A percentile compares a stretch with the other conserved stretches of the same genome.
These are phyloP conservation scores for Hanseniaspora meyeri DNA, from an alignment of 805 yeast genomes.

Conservation along the genomic window DNA sequence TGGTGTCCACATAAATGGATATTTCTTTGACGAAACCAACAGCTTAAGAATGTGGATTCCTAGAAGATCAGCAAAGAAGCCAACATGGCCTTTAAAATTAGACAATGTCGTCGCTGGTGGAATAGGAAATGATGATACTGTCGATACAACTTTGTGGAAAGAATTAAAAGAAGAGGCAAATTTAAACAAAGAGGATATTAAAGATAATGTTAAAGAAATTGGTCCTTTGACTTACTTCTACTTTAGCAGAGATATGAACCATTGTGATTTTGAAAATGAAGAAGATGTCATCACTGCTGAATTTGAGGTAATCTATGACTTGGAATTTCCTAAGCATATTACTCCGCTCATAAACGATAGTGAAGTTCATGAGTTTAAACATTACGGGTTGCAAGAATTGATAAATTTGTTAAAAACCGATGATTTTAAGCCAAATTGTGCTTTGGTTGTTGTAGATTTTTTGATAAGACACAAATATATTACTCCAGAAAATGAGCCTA, in stretches of 20 bases:
- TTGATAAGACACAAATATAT: slow-evolving; percentile 72
- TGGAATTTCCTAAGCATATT: slow-evolving; percentile 38
- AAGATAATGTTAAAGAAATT: slow-evolving; percentile 32
- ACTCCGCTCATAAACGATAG: slow-evolving; percentile 54
- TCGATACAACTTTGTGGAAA: slow-evolving; percentile 64
- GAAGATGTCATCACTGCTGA: slow-evolving; percentile 74
- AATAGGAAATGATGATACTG: slow-evolving; percentile 65
- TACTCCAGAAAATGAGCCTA: slow-evolving; percentile 52
- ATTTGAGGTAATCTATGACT: slow-evolving; percentile 67
- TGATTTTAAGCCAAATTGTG: slow-evolving; percentile 86
- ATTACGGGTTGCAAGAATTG: slow-evolving; percentile 52
- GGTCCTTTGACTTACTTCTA: slow-evolving; percentile 65
- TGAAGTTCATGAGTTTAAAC: slow-evolving; percentile 62
- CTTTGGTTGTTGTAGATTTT: slow-evolving; percentile 66
- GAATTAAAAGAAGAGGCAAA: slow-evolving; percentile 92
- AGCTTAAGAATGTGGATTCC: slow-evolving; percentile 70
- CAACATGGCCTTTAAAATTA: slow-evolving; percentile 80
- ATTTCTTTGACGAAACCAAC: slow-evolving; percentile 36
- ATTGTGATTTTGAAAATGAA: slow-evolving; percentile 29
- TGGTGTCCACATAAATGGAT: slow-evolving; percentile 84
- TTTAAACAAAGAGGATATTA: slow-evolving; percentile 40
- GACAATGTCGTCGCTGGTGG: slow-evolving; percentile 97
- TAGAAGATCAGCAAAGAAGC: slow-evolving; percentile 59
- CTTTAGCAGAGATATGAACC: slow-evolving; percentile 22
- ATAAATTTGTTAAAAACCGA: slow-evolving; percentile 36